Conservation (phyloP, 768 basidiomycete species). For the Suillus decipiens region DNA sequence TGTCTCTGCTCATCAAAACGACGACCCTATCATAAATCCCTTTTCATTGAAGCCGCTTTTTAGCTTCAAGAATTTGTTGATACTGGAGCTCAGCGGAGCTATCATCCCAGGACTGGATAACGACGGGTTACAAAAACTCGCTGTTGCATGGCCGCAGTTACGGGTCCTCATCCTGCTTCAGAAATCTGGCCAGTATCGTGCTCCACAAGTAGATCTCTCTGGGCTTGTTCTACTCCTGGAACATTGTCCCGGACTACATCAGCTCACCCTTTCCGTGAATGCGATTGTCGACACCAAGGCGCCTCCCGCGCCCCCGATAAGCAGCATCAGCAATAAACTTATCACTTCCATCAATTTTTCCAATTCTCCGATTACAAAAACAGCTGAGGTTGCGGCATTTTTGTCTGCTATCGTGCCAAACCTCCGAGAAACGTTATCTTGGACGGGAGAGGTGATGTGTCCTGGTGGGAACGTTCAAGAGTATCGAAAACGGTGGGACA, state of each 20-base stretch:
- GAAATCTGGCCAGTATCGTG: background rate
- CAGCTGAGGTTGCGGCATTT: constrained; percentile 28
- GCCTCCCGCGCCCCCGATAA: constrained; percentile 7
- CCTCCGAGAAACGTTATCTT: constrained; percentile 29
- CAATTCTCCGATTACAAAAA: constrained; percentile 33
- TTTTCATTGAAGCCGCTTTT: constrained; percentile 27
- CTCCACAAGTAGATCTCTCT: constrained; percentile 1
- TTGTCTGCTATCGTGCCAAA: constrained; percentile 33
- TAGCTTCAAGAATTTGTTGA: constrained; percentile 21
- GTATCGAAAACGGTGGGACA: background rate
- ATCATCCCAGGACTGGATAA: constrained; percentile 21
- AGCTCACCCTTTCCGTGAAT: constrained; percentile 17
- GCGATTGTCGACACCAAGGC: constrained; percentile 31
- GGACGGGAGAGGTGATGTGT: constrained; percentile 16
- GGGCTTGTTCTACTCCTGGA: constrained; percentile 3
- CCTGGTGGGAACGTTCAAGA: background rate
- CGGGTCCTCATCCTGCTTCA: constrained; percentile 26
- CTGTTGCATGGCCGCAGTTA: constrained; percentile 29
- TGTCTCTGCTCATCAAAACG: background rate
- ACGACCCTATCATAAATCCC: constrained; percentile 31
- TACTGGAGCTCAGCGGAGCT: constrained; percentile 24
- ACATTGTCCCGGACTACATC: constrained; percentile 4
- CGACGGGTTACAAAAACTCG: constrained; percentile 25
- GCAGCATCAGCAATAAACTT: constrained; percentile 10
- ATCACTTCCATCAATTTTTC: constrained; percentile 29